Evolutionary conservation across 1,284 basidiomycete genomes (phyloP).

Genomic region (Inonotus obliquus): DNA sequence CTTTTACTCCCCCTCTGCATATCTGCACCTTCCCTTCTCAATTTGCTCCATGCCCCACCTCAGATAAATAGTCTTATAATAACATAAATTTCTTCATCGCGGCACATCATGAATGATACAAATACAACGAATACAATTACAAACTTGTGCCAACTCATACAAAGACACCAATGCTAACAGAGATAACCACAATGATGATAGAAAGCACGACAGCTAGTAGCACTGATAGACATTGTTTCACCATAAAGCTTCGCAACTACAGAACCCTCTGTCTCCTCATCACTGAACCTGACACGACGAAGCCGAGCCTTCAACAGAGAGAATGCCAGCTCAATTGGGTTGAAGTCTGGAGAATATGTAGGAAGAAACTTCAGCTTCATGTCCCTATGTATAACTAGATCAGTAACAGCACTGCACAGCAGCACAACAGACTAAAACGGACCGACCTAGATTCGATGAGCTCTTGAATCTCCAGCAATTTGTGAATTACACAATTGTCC

Average conservation of each 20-base stretch:
- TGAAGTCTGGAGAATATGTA: conserved; percentile 23
- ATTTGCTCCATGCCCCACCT: too few species aligned
- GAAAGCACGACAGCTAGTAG: not conserved
- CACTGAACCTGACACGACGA: not conserved
- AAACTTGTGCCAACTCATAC: too few species aligned
- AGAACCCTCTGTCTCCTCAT: not conserved
- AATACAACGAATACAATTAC: too few species aligned
- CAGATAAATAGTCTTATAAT: too few species aligned
- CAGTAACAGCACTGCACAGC: not conserved
- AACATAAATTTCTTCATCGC: too few species aligned
- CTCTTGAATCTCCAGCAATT: conserved; percentile 23
- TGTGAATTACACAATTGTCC: conserved; percentile 33
- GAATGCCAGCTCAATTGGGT: conserved; percentile 22
- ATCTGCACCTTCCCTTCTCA: too few species aligned
- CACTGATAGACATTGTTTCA: not conserved
- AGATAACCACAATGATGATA: not conserved
- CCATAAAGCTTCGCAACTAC: not conserved
- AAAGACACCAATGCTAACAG: not conserved
- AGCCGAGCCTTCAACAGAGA: conserved; percentile 14
- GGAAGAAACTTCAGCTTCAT: conserved; percentile 20
- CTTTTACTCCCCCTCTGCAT: too few species aligned
- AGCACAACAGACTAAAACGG: not conserved
- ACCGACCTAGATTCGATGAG: conserved; percentile 20
- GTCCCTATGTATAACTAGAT: conserved; percentile 9
- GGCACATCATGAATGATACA: too few species aligned